Base-by-base conservation (phyloP, 108 stramenopile species). In the Cyclostephanos invisitatus region DNA sequence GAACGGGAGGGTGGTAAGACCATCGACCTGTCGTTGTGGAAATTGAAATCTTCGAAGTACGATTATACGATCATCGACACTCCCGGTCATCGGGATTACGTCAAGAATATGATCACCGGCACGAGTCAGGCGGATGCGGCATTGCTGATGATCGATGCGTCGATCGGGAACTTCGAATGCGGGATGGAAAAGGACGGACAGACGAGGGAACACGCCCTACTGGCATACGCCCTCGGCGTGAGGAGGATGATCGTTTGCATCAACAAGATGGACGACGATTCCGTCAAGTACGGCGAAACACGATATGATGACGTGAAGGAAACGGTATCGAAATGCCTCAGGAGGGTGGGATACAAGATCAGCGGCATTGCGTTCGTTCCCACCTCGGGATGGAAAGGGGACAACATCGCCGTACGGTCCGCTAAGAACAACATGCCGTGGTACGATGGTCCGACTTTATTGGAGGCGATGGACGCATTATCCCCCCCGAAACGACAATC, bases 1-100 rank as follows among this genome's bases (percentile, higher is more conserved):
- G 99, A 99, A 85, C 97, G 98, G 38, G 97, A 96, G 81, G 95
- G 96, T 18, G 98, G 98, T n/a, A 97, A 98, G 64, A 99, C 99
- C 72, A 99, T 99, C 91, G 97, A 99, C 68, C 96, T 98, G 63
- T 96, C 97, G 22, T 89, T 98, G 70, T 98, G 96, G 85, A 86
- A 92, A 73, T 89, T 99, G 75, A 73, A 85, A 77, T 91, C 91
- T 29, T 83, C 91, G 61, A 91, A 91, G 73, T 95, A 86, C 86
- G 83, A 94, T 72, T 94, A 93, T 77, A 96, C 98, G 53, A 75
- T 98, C 58, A 96, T 98, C 72, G 99, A 99, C 83, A 91, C 96
- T 51, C 99, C 99, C 8, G 99, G 99, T 5, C 97, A 98, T 78
- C 80, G 87, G 6, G 96, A 93, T 70, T 96, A 93, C 76, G 87